Evolutionary conservation across 805 yeast genomes (phyloP).

Genomic region (Myxozyma mucilagina): DNA sequence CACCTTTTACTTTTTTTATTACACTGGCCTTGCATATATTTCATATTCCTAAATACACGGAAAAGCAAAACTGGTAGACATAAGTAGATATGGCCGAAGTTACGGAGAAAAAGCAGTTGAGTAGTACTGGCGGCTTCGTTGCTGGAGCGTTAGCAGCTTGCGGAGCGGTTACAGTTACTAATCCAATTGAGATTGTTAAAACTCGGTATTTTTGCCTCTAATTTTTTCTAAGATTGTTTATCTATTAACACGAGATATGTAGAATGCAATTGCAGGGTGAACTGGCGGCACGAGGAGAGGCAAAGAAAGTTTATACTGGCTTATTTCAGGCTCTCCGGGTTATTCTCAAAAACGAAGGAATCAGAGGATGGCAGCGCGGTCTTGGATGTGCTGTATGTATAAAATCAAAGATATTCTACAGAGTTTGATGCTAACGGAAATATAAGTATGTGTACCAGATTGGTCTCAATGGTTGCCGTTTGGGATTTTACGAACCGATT

Average conservation of each 20-base stretch:
- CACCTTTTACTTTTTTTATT: background rate
- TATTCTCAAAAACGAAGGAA: slow-evolving; percentile 78
- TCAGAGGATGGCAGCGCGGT: slow-evolving; percentile 87
- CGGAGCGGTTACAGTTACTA: slow-evolving; percentile 95
- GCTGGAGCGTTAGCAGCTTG: slow-evolving; percentile 97
- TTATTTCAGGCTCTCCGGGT: slow-evolving; percentile 79
- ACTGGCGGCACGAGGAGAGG: slow-evolving; percentile 53
- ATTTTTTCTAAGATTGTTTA: background rate
- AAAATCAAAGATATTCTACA: background rate
- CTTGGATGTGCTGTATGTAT: slow-evolving; percentile 62
- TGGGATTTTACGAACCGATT: slow-evolving; percentile 91
- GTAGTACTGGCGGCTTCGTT: slow-evolving; percentile 55
- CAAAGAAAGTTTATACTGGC: slow-evolving; percentile 66
- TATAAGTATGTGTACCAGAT: slow-evolving; percentile 72
- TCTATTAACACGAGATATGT: background rate
- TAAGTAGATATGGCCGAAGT: background rate
- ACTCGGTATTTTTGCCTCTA: slow-evolving; percentile 47
- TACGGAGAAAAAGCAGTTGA: slow-evolving; percentile 20
- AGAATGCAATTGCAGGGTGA: slow-evolving; percentile 98
- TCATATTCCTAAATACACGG: background rate
- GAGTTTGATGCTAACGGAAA: background rate
- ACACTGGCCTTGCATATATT: background rate
- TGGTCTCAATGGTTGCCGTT: slow-evolving; percentile 88
- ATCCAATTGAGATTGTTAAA: slow-evolving; percentile 92
- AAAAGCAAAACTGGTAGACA: background rate